Evolutionary conservation across 164 flowering plant genomes (phyloP).

Genomic region (Taxillus chinensis): DNA sequence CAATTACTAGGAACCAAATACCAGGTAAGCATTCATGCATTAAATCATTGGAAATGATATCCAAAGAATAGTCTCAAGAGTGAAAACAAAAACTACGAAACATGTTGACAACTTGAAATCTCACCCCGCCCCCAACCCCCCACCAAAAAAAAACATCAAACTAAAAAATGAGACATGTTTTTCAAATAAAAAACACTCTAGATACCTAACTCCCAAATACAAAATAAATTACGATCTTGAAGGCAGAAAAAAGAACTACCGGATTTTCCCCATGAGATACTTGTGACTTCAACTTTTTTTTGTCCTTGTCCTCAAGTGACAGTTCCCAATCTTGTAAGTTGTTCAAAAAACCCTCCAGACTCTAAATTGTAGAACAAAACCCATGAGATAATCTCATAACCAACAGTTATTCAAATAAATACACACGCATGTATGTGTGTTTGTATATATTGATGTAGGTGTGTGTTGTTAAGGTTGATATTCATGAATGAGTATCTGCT

Average conservation of each 20-base stretch:
- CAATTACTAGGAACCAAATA: too few species aligned
- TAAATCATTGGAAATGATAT: too few species aligned
- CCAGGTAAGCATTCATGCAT: too few species aligned
- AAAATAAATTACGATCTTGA: neutral
- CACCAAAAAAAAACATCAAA: too few species aligned
- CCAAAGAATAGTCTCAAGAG: too few species aligned
- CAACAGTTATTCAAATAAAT: too few species aligned
- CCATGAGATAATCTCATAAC: too few species aligned
- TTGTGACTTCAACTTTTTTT: slow-evolving; percentile 43
- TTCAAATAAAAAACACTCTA: neutral
- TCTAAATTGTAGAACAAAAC: slow-evolving; percentile 25
- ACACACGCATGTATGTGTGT: too few species aligned
- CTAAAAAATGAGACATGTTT: neutral
- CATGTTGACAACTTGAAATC: neutral
- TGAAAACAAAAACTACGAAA: neutral
- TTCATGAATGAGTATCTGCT: too few species aligned
- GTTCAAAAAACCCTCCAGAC: slow-evolving; percentile 71
- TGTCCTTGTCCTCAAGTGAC: slow-evolving; percentile 51
- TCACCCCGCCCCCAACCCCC: too few species aligned
- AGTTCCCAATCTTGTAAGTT: slow-evolving; percentile 86
- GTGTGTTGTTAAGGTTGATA: too few species aligned
- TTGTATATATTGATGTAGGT: too few species aligned
- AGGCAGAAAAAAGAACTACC: slow-evolving; percentile 13
- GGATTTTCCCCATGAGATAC: slow-evolving; percentile 19
- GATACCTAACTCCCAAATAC: neutral